phyloP scores from a whole-genome alignment of 495 filamentous ascomycete genomes.

The Viridothelium virens region DNA sequence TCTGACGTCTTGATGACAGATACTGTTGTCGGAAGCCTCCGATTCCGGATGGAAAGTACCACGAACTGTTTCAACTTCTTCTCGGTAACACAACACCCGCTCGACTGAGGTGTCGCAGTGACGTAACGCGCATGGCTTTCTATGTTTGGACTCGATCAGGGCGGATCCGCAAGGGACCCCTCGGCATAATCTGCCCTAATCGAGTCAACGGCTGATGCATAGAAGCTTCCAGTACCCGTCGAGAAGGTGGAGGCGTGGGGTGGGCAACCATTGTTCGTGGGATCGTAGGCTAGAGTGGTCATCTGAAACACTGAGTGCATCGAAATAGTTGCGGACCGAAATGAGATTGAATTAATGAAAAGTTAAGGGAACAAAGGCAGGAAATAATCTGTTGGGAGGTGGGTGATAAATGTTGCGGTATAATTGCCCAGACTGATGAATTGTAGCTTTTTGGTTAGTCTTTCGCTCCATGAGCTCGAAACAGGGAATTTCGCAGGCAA shows the following conservation, averaged over 20 bases:
- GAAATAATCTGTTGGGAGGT: neutral
- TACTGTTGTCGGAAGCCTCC: neutral
- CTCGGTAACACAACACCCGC: neutral
- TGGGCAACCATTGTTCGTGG: neutral
- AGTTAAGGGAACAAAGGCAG: neutral
- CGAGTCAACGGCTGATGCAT: neutral
- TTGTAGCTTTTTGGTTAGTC: too few relatives aligned
- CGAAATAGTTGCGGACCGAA: neutral
- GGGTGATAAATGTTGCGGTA: neutral
- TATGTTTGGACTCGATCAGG: neutral
- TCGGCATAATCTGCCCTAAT: neutral
- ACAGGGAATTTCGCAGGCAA: neutral
- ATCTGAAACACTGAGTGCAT: constrained; percentile 8
- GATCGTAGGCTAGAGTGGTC: neutral
- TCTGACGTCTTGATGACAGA: neutral
- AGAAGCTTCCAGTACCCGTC: neutral
- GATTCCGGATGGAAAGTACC: neutral
- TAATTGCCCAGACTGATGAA: neutral
- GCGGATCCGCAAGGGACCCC: neutral
- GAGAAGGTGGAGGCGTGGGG: neutral
- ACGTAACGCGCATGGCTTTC: neutral
- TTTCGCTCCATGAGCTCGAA: too few relatives aligned
- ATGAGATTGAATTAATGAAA: neutral
- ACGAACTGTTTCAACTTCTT: constrained; percentile 1
- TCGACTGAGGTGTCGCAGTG: neutral